A percentile compares a stretch with the other conserved stretches of the same genome.
Evolutionary conservation across 129 eudicot species (phyloP).

Genomic region (Flaveria robusta): DNA sequence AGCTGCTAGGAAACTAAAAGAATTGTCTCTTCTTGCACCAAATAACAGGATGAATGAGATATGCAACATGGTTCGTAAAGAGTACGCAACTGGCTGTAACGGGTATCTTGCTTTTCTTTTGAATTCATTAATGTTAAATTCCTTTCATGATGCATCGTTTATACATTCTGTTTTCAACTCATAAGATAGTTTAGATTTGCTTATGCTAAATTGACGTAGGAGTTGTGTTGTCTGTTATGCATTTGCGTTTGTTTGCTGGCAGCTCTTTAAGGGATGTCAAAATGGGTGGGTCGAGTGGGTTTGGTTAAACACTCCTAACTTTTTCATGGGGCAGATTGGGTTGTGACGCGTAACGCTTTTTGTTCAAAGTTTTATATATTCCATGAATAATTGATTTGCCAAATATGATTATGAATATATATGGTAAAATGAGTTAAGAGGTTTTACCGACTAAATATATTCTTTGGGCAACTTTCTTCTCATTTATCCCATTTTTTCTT

Average conservation of each 20-base stretch:
- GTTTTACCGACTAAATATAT: no score
- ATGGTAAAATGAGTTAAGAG: no score
- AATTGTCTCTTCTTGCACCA: slow-evolving; percentile 51
- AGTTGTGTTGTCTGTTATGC: not conserved
- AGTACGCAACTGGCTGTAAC: slow-evolving; percentile 49
- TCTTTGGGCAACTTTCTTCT: not conserved
- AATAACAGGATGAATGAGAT: slow-evolving; percentile 46
- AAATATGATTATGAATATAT: no score
- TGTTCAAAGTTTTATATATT: not conserved
- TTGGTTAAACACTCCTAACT: not conserved
- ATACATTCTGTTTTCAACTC: not conserved
- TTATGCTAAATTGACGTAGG: not conserved
- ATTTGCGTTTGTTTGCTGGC: not conserved
- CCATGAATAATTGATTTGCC: no score
- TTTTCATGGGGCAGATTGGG: not conserved
- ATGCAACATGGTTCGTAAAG: slow-evolving; percentile 46
- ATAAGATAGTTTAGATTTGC: not conserved
- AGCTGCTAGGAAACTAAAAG: slow-evolving; percentile 36
- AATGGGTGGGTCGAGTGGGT: not conserved
- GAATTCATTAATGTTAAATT: not conserved
- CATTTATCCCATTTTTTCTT: not conserved
- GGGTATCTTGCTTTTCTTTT: slow-evolving; percentile 48
- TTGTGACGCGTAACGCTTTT: not conserved
- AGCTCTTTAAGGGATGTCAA: not conserved
- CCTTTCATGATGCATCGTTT: not conserved